These are phyloP conservation scores for Peronospora farinosa DNA, from an alignment of 352 stramenopile genomes.

Conservation along the genomic window DNA sequence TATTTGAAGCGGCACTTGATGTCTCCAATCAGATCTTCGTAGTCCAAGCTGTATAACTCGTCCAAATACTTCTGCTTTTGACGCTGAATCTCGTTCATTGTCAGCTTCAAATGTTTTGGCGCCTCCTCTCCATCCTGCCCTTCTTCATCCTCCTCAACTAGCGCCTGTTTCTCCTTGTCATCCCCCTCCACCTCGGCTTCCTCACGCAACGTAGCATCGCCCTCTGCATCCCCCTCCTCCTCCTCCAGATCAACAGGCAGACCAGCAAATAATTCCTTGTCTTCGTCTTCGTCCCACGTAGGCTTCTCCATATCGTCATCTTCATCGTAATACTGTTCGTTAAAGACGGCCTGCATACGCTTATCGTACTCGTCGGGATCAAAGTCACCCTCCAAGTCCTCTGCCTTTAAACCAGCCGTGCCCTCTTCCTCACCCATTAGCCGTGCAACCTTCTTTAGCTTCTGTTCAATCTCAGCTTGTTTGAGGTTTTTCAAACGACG, in stretches of 20 bases:
- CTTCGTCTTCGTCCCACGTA: conserved; percentile 75
- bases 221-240: conserved; percentile 25
- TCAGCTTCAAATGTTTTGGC: conserved; percentile 40
- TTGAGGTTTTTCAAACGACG: conserved; percentile 97
- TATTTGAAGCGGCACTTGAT: conserved; percentile 98
- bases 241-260: conserved; percentile 64
- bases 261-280: conserved; percentile 77
- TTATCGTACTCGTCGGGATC: conserved; percentile 96
- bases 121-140: conserved; percentile 42
- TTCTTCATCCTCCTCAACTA: conserved; percentile 45
- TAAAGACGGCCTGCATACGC: conserved; percentile 94
- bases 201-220: conserved; percentile 21
- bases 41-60: conserved; percentile 97
- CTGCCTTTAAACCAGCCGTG: conserved; percentile 43
- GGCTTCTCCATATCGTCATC: conserved; percentile 69
- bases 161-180: conserved; percentile 26
- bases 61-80: conserved; percentile 92
- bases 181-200: conserved; percentile 34
- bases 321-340: conserved; percentile 97
- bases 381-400: conserved; percentile 92
- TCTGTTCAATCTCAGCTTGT: conserved; percentile 91
- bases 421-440: conserved; percentile 59
- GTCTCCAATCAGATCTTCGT: conserved; percentile 97
- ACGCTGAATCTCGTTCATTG: conserved; percentile 46
- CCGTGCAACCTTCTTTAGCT: conserved; percentile 88